Evolutionary conservation across 208 protist genomes (phyloP).

Genomic region (Willaertia magna): DNA sequence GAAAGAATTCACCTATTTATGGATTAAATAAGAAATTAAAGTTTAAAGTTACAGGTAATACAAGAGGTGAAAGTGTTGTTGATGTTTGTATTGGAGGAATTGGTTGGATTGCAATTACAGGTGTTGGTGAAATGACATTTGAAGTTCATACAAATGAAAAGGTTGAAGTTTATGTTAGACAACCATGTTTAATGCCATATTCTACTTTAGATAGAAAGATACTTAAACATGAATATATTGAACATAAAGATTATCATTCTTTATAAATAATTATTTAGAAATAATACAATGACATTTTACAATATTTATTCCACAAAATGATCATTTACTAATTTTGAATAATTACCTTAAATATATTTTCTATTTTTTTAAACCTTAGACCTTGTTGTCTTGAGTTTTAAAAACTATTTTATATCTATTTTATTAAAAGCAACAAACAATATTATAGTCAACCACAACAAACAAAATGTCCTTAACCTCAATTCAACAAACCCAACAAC

Average conservation of each 20-base stretch:
- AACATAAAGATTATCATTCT: neutral
- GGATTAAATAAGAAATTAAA: neutral
- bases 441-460: too few relatives aligned
- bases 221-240: neutral
- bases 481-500: too few relatives aligned
- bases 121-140: neutral
- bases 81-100: conserved; percentile 1
- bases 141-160: neutral
- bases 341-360: too few relatives aligned
- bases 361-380: too few relatives aligned
- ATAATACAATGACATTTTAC: too few relatives aligned
- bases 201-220: neutral
- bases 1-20: neutral
- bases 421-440: too few relatives aligned
- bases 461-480: too few relatives aligned
- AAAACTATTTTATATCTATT: too few relatives aligned
- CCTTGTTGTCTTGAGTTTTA: too few relatives aligned
- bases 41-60: neutral
- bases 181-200: neutral
- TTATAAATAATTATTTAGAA: too few relatives aligned
- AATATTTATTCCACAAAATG: too few relatives aligned
- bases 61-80: neutral
- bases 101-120: conserved; percentile 2
- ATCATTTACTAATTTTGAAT: too few relatives aligned
- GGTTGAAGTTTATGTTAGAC: neutral